A percentile compares a stretch with the other conserved stretches of the same genome.
phyloP scores from a whole-genome alignment of 352 stramenopile species.

The Detonula confervacea region DNA sequence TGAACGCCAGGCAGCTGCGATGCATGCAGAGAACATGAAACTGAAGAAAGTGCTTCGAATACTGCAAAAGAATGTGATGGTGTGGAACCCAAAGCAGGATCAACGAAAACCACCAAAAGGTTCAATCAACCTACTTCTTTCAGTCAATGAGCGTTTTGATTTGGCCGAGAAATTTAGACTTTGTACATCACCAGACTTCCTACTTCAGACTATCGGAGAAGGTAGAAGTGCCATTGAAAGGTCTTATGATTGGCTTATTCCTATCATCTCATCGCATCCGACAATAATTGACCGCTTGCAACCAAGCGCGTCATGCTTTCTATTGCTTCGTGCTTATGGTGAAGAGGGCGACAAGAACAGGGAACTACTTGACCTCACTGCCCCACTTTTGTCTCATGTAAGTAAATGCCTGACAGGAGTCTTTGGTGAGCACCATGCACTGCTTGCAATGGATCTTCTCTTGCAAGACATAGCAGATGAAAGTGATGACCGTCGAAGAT shows the following conservation, averaged over 20 bases:
- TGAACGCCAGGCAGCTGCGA: conserved; percentile 51
- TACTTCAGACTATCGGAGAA: conserved; percentile 73
- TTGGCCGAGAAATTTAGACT: conserved; percentile 68
- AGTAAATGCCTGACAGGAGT: conserved; percentile 64
- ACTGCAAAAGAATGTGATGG: conserved; percentile 79
- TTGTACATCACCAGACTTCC: conserved; percentile 68
- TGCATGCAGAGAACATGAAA: conserved; percentile 55
- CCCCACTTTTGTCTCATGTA: conserved; percentile 72
- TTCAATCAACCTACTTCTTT: conserved; percentile 75
- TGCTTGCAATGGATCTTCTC: conserved; percentile 71
- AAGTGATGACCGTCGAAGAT: conserved; percentile 62
- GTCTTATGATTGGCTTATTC: conserved; percentile 83
- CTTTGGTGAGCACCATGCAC: conserved; percentile 63
- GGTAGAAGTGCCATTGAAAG: conserved; percentile 76
- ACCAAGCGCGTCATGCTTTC: conserved; percentile 76
- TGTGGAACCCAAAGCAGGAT: conserved; percentile 64
- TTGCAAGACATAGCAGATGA: conserved; percentile 73
- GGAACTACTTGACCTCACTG: conserved; percentile 69
- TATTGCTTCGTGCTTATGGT: conserved; percentile 77
- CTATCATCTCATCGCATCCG: conserved; percentile 74
- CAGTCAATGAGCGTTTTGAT: conserved; percentile 66
- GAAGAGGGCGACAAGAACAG: conserved; percentile 63
- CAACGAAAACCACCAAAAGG: conserved; percentile 79
- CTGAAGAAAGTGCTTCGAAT: conserved; percentile 63
- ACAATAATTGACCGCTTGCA: conserved; percentile 66